Evolutionary conservation across 2,329 filamentous ascomycete genomes (phyloP).

Genomic region (Xylariaceae sp.): DNA sequence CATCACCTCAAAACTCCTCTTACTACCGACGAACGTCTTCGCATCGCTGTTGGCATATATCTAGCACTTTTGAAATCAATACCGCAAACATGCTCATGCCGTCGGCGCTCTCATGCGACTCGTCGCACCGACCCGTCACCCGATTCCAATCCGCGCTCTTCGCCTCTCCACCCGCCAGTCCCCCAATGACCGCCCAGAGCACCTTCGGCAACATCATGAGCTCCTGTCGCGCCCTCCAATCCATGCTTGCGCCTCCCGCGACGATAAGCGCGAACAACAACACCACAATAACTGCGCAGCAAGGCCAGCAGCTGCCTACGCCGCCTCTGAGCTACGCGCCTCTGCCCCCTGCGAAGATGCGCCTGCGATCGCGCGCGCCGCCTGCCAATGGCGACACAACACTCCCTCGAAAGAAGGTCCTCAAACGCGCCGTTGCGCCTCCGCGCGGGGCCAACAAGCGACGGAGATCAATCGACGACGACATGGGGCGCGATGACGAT

Average conservation of each 20-base stretch:
- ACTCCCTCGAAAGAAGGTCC: slow-evolving; percentile 38
- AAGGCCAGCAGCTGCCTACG: slow-evolving; percentile 39
- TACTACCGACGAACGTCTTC: no score
- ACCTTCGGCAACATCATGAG: slow-evolving; percentile 49
- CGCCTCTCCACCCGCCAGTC: slow-evolving; percentile 52
- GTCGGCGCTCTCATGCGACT: slow-evolving; percentile 51
- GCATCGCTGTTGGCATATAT: no score
- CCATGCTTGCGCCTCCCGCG: slow-evolving; percentile 41
- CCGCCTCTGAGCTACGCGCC: slow-evolving; percentile 46
- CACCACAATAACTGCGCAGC: slow-evolving; percentile 15
- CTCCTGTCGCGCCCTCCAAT: slow-evolving; percentile 54
- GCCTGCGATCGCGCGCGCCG: slow-evolving; percentile 40
- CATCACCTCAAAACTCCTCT: no score
- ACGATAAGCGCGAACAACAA: slow-evolving; percentile 13
- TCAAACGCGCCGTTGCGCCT: slow-evolving; percentile 37
- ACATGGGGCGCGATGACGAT: slow-evolving; percentile 33
- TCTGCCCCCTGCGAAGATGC: slow-evolving; percentile 43
- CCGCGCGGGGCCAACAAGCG: slow-evolving; percentile 47
- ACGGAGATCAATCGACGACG: slow-evolving; percentile 40
- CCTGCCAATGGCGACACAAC: slow-evolving; percentile 22
- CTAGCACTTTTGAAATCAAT: no score
- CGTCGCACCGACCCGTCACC: slow-evolving; percentile 37
- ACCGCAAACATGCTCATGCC: slow-evolving; percentile 46
- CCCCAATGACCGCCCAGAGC: slow-evolving; percentile 38
- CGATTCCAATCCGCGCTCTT: slow-evolving; percentile 43